These are phyloP conservation scores for Rhizopogon rudus DNA, from an alignment of 768 basidiomycete species.

Conservation along the genomic window DNA sequence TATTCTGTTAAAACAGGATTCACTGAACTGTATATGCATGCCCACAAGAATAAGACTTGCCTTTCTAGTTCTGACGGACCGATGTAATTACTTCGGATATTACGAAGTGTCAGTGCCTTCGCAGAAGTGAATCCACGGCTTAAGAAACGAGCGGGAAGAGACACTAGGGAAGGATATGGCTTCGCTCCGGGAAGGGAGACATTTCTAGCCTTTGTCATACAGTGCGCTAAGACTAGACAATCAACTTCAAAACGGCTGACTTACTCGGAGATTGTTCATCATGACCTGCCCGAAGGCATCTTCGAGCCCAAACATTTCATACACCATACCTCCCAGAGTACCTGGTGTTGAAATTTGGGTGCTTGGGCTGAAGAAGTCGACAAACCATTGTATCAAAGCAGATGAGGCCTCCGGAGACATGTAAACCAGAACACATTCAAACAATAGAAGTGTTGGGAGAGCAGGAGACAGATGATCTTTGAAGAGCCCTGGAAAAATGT, in stretches of 20 bases:
- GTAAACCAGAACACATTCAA: constrained; percentile 93
- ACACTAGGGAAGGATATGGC: constrained; percentile 52
- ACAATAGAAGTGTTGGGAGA: constrained; percentile 79
- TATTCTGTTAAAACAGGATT: constrained; percentile 44
- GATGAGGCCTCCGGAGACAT: constrained; percentile 59
- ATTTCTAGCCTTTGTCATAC: constrained; percentile 49
- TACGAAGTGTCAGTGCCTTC: constrained; percentile 59
- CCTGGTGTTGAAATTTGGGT: neutral
- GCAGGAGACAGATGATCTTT: constrained; percentile 46
- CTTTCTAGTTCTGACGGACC: constrained; percentile 47
- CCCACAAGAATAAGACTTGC: constrained; percentile 30
- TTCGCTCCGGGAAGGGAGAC: constrained; percentile 70
- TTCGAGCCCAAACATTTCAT: constrained; percentile 90
- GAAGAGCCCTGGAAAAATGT: constrained; percentile 36
- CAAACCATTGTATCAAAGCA: constrained; percentile 70
- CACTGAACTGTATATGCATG: neutral
- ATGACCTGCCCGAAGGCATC: constrained; percentile 94
- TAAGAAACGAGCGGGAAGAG: constrained; percentile 56
- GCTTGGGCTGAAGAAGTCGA: constrained; percentile 38
- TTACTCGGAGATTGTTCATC: constrained; percentile 79
- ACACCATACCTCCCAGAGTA: constrained; percentile 57
- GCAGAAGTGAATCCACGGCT: constrained; percentile 49
- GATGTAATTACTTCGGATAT: constrained; percentile 55
- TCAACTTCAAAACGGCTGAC: constrained; percentile 5
- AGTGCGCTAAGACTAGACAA: neutral